Conservation (phyloP, 2,329 filamentous ascomycete genomes). For the Pseudocercospora ulei region DNA sequence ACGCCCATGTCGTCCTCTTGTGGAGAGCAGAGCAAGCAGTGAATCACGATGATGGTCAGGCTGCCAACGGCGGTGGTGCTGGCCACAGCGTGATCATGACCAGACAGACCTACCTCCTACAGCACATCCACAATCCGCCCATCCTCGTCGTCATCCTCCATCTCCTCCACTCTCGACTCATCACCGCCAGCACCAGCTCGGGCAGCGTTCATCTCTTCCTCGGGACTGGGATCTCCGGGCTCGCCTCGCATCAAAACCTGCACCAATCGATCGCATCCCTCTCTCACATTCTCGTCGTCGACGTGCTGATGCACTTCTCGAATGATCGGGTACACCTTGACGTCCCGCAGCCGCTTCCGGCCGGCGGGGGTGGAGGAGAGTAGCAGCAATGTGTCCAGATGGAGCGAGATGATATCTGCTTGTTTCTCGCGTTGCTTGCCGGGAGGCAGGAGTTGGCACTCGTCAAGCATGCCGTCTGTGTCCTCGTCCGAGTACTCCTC, state of each 20-base stretch:
- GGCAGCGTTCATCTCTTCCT: conserved; percentile 36
- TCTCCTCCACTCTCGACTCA: conserved; percentile 39
- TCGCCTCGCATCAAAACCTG: conserved; percentile 81
- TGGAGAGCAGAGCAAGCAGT: too few relatives aligned
- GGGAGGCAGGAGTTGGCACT: conserved; percentile 77
- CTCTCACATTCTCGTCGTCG: conserved; percentile 67
- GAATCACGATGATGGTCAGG: too few relatives aligned
- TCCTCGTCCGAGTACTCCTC: conserved; percentile 88
- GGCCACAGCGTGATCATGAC: not conserved
- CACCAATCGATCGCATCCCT: conserved; percentile 80
- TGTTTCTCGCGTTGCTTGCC: conserved; percentile 82
- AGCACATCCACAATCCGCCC: conserved; percentile 24
- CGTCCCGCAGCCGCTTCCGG: conserved; percentile 60
- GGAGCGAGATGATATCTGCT: conserved; percentile 65
- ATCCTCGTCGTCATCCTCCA: conserved; percentile 32
- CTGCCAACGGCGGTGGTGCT: not conserved
- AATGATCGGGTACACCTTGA: conserved; percentile 82
- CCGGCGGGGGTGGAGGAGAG: conserved; percentile 68
- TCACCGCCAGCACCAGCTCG: conserved; percentile 23
- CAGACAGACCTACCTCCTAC: conserved; percentile 8
- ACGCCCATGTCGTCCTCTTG: too few relatives aligned
- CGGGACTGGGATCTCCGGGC: conserved; percentile 40
- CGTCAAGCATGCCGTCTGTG: conserved; percentile 72
- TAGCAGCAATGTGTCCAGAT: conserved; percentile 78
- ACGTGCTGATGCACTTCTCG: conserved; percentile 73